Evolutionary conservation across 495 filamentous ascomycete genomes (phyloP).

Genomic region (Xylaria palmicola): DNA sequence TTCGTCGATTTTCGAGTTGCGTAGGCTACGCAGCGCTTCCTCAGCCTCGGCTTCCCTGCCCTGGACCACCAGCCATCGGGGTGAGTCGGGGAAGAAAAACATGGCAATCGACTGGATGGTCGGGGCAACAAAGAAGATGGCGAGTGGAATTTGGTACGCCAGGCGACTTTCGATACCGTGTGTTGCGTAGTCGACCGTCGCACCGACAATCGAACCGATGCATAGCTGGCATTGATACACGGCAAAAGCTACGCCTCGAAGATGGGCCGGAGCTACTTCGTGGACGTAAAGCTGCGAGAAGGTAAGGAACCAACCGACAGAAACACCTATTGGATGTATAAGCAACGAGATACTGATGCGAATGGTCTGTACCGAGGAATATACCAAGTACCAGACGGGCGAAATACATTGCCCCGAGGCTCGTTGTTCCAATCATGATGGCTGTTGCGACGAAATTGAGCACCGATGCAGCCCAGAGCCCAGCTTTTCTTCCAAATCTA

Average conservation of each 20-base stretch:
- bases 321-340: conserved; percentile 33
- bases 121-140: conserved; percentile 51
- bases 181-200: conserved; percentile 55
- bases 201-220: conserved; percentile 50
- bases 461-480: conserved; percentile 42
- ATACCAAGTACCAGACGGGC: conserved; percentile 47
- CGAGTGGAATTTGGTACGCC: conserved; percentile 53
- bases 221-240: conserved; percentile 38
- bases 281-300: conserved; percentile 55
- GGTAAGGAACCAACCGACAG: conserved; percentile 51
- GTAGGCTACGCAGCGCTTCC: conserved; percentile 41
- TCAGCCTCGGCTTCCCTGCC: conserved; percentile 44
- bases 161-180: conserved; percentile 36
- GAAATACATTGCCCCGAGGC: conserved; percentile 46
- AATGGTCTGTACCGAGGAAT: not conserved
- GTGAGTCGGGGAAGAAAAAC: conserved; percentile 56
- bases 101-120: conserved; percentile 45
- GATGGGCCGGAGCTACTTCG: conserved; percentile 39
- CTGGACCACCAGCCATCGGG: conserved; percentile 55
- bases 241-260: conserved; percentile 46
- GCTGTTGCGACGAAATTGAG: conserved; percentile 44
- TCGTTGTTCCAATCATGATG: conserved; percentile 50
- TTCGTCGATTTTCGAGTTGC: conserved; percentile 34
- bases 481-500: conserved; percentile 39
- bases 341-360: not conserved